Base-by-base conservation (phyloP, 1,284 basidiomycete species). In the Rhodotorula sp. region DNA sequence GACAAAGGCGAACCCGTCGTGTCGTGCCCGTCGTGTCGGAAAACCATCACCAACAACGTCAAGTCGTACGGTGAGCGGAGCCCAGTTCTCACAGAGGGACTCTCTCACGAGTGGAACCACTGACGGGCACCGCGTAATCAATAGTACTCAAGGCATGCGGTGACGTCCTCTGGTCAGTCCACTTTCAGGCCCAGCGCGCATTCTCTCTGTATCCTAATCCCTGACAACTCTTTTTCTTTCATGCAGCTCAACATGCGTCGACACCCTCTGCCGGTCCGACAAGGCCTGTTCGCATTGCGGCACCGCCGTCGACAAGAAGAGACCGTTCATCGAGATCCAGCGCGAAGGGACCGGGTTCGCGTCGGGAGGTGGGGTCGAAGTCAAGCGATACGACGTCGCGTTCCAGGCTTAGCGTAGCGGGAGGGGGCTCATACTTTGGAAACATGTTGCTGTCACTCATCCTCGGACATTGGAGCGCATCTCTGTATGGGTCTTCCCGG, bases 11-110 rank as follows among this genome's bases (percentile, higher is more conserved):
- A 84, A 53, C 77, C 74, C 62, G 84, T 85, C 67, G 85, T 89
- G 2, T 89, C 92, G 79, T 97, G 93, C 76, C 92, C 92, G 1
- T 90, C 89, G 26, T 97, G 95, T 82, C 91, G 93, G 79, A 91
- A 90, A 80, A 84, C 84, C 55, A 82, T 96, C 49, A 91, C 90
- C 2, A 95, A 95, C 78, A 89, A 86, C 68, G 84, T 85, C 26
- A 82, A 88, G 14, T 84, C 89, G 78, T 86, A 87, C 79, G 75
- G 89, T 95, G 78, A 75, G 91, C 83, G 12, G 6, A 64, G 75
- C 46, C 74, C 76, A 78, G 79, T 14, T 18, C 33, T 20, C 12
- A 17, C 2, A n/a, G 22, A n/a, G 53, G 20, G 20, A 3, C 22
- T 26, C 42, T 10, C 2, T 8, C 37, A 42, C 37, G 14, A 37